Evolutionary conservation across 305 asterid species (phyloP).

Genomic region (Petunia hybrid): DNA sequence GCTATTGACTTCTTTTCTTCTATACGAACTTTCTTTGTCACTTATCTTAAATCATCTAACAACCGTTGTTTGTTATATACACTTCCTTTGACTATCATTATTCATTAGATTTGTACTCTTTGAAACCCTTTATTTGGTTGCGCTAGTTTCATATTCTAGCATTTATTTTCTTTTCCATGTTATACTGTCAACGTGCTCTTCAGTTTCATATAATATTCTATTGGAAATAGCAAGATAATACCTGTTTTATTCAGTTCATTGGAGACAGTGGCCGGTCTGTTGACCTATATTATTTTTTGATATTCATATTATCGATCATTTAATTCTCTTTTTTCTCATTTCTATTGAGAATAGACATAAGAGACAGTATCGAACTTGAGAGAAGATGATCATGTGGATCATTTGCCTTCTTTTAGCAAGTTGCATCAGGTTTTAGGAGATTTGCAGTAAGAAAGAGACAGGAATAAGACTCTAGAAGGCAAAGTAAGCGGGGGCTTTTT

Average conservation of each 20-base stretch:
- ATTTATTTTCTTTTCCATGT: not conserved
- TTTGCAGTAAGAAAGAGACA: constrained; percentile 48
- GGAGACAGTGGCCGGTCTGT: not conserved
- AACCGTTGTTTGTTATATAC: constrained; percentile 32
- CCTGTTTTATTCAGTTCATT: not conserved
- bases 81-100: constrained; percentile 21
- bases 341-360: not conserved
- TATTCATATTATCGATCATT: not conserved
- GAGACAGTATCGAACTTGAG: constrained; percentile 38
- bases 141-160: not conserved
- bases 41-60: constrained; percentile 43
- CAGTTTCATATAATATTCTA: not conserved
- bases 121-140: too few relatives aligned
- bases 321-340: not conserved
- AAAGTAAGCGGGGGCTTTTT: constrained; percentile 40
- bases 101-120: not conserved
- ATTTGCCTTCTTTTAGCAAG: constrained; percentile 43
- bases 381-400: constrained; percentile 42
- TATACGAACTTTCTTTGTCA: not conserved
- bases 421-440: constrained; percentile 41
- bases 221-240: not conserved
- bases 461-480: constrained; percentile 43
- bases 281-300: not conserved
- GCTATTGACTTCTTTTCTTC: not conserved
- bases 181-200: not conserved